phyloP scores from a whole-genome alignment of 108 stramenopile species.

The Skeletonema potamos region DNA sequence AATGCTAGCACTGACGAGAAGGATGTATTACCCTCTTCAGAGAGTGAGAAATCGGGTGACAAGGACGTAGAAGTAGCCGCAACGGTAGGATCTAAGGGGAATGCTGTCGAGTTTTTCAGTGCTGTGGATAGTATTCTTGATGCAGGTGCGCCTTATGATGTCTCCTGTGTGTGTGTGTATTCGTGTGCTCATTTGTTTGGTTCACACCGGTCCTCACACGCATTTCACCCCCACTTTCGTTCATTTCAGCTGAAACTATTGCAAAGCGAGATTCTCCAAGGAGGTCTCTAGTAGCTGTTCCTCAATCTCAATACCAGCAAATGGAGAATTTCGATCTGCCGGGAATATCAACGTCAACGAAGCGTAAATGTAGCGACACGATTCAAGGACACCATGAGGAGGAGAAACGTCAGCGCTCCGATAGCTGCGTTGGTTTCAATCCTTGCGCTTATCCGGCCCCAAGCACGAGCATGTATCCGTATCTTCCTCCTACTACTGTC shows the following conservation, averaged over 20 bases:
- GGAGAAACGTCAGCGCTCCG: not conserved
- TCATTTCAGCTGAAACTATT: constrained; percentile 22
- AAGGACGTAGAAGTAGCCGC: not conserved
- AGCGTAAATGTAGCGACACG: not conserved
- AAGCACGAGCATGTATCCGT: not conserved
- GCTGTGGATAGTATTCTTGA: constrained; percentile 34
- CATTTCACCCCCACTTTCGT: not conserved
- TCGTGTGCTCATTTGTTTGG: not conserved
- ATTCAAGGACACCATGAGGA: not conserved
- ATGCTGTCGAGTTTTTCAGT: not conserved
- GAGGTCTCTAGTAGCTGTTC: not conserved
- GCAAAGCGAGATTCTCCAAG: constrained; percentile 20
- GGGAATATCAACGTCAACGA: not conserved
- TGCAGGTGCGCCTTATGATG: constrained; percentile 15
- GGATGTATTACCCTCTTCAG: not conserved
- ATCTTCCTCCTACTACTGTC: not conserved
- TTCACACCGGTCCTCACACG: not conserved
- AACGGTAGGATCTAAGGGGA: not conserved
- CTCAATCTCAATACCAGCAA: not conserved
- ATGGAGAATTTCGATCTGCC: not conserved
- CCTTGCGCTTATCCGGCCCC: not conserved
- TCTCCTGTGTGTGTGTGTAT: not conserved
- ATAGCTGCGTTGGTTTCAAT: not conserved
- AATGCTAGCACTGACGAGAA: not conserved
- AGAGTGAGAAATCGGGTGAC: not conserved